Evolutionary conservation across 2,329 filamentous ascomycete genomes (phyloP).

Genomic region (Aspergillus luchuensis): DNA sequence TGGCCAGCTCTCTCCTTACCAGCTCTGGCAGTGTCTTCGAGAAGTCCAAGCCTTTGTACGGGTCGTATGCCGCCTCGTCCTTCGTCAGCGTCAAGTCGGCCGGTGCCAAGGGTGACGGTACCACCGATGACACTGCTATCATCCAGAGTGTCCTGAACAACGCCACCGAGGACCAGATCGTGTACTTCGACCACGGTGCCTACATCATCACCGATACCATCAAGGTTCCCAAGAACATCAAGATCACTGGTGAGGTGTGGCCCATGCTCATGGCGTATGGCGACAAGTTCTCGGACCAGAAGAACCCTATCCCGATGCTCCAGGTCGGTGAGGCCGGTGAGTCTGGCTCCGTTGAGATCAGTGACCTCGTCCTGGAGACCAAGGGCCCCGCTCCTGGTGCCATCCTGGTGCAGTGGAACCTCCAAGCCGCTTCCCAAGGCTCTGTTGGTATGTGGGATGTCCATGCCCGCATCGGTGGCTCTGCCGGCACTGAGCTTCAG

Average conservation of each 20-base stretch:
- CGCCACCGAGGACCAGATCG: conserved; percentile 60
- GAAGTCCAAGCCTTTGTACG: conserved; percentile 87
- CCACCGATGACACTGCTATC: conserved; percentile 80
- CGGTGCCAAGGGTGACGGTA: conserved; percentile 85
- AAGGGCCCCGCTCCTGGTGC: conserved; percentile 81
- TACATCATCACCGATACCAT: conserved; percentile 64
- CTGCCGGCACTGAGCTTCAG: conserved; percentile 79
- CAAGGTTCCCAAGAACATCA: conserved; percentile 70
- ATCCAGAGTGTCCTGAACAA: conserved; percentile 77
- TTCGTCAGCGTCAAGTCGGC: conserved; percentile 82
- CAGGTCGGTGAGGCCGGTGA: conserved; percentile 79
- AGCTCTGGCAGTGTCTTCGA: conserved; percentile 71
- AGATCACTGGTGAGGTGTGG: conserved; percentile 90
- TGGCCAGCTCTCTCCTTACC: conserved; percentile 68
- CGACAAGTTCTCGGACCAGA: conserved; percentile 69
- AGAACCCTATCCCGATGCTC: conserved; percentile 80
- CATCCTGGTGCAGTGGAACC: conserved; percentile 89
- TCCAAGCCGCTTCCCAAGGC: conserved; percentile 65
- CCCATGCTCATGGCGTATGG: conserved; percentile 84
- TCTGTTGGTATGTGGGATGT: conserved; percentile 87
- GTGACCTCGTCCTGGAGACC: conserved; percentile 83
- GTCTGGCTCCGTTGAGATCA: conserved; percentile 79
- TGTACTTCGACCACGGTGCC: conserved; percentile 66
- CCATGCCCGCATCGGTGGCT: conserved; percentile 91
- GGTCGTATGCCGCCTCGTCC: conserved; percentile 62